Conservation (phyloP, 2,329 filamentous ascomycete species). For the Venturia effusa region DNA sequence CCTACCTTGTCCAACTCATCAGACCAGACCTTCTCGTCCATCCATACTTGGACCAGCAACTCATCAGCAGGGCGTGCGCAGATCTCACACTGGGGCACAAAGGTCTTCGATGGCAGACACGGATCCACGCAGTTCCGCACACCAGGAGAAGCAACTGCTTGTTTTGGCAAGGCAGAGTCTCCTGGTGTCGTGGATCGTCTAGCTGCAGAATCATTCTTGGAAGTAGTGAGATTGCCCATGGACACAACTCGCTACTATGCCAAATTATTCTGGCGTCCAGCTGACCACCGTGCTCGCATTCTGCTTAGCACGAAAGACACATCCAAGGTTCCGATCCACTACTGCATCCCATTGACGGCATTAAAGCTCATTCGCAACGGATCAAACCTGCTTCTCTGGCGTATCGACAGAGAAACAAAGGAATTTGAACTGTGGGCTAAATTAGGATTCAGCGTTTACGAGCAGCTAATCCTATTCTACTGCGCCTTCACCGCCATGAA, state of each 20-base stretch:
- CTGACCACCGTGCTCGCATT: constrained; percentile 42
- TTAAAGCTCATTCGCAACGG: constrained; percentile 31
- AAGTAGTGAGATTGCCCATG: constrained; percentile 33
- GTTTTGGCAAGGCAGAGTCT: constrained; percentile 5
- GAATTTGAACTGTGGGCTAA: constrained; percentile 41
- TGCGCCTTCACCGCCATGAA: constrained; percentile 47
- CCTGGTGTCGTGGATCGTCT: constrained; percentile 22
- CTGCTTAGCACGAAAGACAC: constrained; percentile 35
- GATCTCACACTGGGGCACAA: constrained; percentile 31
- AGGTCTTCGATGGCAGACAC: constrained; percentile 33
- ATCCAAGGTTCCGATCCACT: constrained; percentile 31
- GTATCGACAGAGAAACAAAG: constrained; percentile 27
- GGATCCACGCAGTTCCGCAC: constrained; percentile 26
- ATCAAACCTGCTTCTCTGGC: constrained; percentile 30
- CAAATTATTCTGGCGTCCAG: constrained; percentile 40
- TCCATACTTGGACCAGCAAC: constrained; percentile 16
- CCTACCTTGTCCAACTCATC: constrained; percentile 9
- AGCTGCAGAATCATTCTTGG: constrained; percentile 29
- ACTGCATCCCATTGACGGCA: constrained; percentile 40
- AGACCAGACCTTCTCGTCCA: neutral
- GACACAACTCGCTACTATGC: constrained; percentile 35
- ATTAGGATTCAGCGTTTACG: constrained; percentile 43
- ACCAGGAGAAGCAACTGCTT: constrained; percentile 16
- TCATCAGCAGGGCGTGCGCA: constrained; percentile 19
- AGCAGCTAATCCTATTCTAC: constrained; percentile 48